Percentiles rank a stretch among this genome's conserved stretches.
These are phyloP conservation scores for Monosporascus cannonballus DNA, from an alignment of 2,329 filamentous ascomycete species.

Conservation along the genomic window DNA sequence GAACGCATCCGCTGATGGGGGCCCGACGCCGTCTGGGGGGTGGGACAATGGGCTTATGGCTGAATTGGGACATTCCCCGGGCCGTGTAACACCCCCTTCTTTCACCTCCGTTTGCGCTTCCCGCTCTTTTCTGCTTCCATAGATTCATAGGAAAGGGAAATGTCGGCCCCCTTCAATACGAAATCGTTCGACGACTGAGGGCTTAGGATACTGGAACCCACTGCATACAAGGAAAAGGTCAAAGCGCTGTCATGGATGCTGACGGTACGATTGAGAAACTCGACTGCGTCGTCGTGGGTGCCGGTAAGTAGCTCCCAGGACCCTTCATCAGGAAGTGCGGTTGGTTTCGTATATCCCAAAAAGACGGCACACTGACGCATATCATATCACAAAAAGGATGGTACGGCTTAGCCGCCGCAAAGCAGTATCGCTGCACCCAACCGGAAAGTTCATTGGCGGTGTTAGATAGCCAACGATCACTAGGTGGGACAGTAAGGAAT, in stretches of 20 bases:
- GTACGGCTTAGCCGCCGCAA: constrained; percentile 55
- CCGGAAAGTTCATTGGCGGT: constrained; percentile 50
- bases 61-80: too few species aligned
- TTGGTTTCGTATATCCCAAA: not conserved
- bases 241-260: constrained; percentile 3
- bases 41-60: too few species aligned
- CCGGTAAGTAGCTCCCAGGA: constrained; percentile 36
- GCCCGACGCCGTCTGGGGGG: too few species aligned
- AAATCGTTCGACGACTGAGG: not conserved
- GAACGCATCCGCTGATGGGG: too few species aligned
- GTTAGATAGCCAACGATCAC: constrained; percentile 48
- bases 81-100: too few species aligned
- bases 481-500: constrained; percentile 51
- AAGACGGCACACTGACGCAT: constrained; percentile 1
- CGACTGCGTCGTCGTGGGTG: constrained; percentile 44
- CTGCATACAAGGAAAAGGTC: not conserved
- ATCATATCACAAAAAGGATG: constrained; percentile 29
- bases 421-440: constrained; percentile 54
- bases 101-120: too few species aligned
- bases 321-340: not conserved
- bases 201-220: not conserved
- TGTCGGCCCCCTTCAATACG: not conserved
- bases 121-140: too few species aligned
- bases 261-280: constrained; percentile 33
- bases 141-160: too few species aligned